Evolutionary conservation across 2,329 filamentous ascomycete genomes (phyloP), one percentile per base, ranked within the genome.

Genomic region (Hawksworthiomyces lignivorus): DNA sequence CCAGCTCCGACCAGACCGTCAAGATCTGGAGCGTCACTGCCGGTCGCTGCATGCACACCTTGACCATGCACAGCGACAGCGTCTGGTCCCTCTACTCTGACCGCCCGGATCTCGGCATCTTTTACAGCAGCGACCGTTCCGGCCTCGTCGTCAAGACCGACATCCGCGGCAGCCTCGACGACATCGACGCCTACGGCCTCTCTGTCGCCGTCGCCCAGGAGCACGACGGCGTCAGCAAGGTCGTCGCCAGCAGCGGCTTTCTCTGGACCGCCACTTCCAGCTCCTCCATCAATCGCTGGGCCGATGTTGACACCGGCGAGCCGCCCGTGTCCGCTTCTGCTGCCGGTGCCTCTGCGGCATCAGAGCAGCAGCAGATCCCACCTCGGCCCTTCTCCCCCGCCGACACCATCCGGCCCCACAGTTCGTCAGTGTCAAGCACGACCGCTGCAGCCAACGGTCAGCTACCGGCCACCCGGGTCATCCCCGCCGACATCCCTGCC

Each of bases 31-130:
- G 89, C 51, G 82, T 97, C 52, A 92, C 86, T 10, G 90, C 88
- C 18, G 92, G 92, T 42, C 77, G 92, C 52, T 98, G 92, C 70
- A 90, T 97, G 83, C 87, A 96, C 63, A 98, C 92, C 1, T 75
- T 98, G 53, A 96, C 89, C 41, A 98, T 98, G 92, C 92, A 98
- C 65, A 94, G 94, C 57, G 88, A 95, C 57, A 96, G 89, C 58
- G 87, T 98, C 18, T 98, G 92, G 92, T 94, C 87, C 2, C 71
- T 98, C 18, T 94, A 84, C 62, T 96, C 92, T 0, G 82, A 90
- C 41, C 80, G 94, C 53, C 88, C 89, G 1, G 75, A 84, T 45
- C 73, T 98, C 4, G 82, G 83, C 9, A 77, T 95, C 22, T 97
- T 98, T 62, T 97, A 97, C 66, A 97, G 90, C 43, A 86, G 84